phyloP scores from a whole-genome alignment of 495 filamentous ascomycete species.

The Neurospora cerealis region DNA sequence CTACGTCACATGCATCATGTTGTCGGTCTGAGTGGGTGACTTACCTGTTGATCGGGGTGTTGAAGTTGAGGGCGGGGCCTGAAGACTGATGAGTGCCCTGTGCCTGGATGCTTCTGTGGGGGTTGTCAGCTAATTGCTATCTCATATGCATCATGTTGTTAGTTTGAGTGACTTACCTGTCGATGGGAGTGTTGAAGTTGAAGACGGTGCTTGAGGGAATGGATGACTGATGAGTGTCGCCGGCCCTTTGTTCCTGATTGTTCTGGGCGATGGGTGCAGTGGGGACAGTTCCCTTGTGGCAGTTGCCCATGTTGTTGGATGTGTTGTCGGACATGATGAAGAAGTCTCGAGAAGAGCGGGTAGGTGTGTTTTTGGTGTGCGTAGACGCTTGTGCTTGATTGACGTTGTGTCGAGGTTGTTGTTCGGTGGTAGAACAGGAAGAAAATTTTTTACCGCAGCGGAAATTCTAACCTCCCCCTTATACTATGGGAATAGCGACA shows the following conservation, averaged over 20 bases:
- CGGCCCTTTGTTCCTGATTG: background rate
- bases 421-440: background rate
- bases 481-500: background rate
- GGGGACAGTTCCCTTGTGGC: background rate
- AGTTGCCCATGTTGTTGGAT: background rate
- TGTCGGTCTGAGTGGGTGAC: background rate
- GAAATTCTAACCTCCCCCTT: background rate
- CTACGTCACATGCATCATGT: background rate
- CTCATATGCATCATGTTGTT: background rate
- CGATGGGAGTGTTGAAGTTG: background rate
- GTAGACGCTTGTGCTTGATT: background rate
- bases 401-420: background rate
- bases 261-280: background rate
- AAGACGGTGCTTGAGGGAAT: background rate
- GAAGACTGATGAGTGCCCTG: background rate
- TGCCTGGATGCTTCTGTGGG: background rate
- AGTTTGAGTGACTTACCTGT: background rate
- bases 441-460: background rate
- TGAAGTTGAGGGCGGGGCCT: background rate
- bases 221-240: background rate
- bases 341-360: background rate
- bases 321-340: background rate
- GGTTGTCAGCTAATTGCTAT: background rate
- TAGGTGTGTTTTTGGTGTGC: background rate
- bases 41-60: background rate